Evolutionary conservation across 176 grass and related monocot species (phyloP).

Genomic region (Puya raimondii): DNA sequence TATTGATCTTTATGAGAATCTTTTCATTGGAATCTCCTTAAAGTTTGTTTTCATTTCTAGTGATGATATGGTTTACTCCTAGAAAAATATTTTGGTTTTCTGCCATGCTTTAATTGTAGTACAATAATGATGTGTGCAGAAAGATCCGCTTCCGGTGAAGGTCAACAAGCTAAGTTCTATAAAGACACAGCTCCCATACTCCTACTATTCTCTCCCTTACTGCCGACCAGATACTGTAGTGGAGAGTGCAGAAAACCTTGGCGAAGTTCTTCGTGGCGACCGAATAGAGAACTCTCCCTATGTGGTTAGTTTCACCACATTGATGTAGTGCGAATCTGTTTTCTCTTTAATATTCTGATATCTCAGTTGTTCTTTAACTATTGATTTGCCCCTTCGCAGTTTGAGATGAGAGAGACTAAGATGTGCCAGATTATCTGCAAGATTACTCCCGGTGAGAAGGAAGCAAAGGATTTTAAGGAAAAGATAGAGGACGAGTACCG

Average conservation of each 20-base stretch:
- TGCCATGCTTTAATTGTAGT: neutral
- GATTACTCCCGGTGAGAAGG: constrained; percentile 50
- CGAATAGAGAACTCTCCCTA: constrained; percentile 86
- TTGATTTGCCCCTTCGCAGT: constrained; percentile 35
- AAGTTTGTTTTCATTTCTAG: no score
- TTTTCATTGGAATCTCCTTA: no score
- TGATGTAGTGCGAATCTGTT: neutral
- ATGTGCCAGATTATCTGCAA: constrained; percentile 82
- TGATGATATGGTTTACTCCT: no score
- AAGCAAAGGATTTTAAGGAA: constrained; percentile 70
- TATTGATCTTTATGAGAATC: no score
- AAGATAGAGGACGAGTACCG: constrained; percentile 91
- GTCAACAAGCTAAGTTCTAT: constrained; percentile 86
- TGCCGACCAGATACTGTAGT: constrained; percentile 60
- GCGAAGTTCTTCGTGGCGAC: constrained; percentile 85
- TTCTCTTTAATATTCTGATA: constrained; percentile 14
- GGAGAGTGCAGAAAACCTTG: constrained; percentile 80
- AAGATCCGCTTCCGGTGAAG: constrained; percentile 55
- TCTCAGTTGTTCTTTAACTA: constrained; percentile 7
- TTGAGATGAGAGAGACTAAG: constrained; percentile 79
- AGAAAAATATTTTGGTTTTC: neutral
- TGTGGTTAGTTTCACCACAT: constrained; percentile 31
- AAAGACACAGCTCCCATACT: constrained; percentile 88
- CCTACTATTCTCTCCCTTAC: constrained; percentile 84
- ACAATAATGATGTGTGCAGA: constrained; percentile 31